Evolutionary conservation across 2,329 filamentous ascomycete genomes (phyloP), one percentile per base, ranked within the genome.

Genomic region (Apiospora koreana): DNA sequence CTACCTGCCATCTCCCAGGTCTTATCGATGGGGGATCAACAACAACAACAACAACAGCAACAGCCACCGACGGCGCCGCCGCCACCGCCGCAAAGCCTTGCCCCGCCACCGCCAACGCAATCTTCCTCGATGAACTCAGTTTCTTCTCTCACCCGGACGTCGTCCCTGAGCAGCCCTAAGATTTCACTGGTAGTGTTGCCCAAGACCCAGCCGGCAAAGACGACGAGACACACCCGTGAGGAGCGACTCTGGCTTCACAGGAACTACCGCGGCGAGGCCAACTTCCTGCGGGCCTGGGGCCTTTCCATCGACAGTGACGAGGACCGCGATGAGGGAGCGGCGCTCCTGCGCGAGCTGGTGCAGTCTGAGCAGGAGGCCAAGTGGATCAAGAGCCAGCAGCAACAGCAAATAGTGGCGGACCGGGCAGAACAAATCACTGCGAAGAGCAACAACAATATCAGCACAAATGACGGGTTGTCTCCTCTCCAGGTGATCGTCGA

Each of bases 241-340:
- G 76, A 78, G 48, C 71, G 76, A 8, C 71, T 77, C 35, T 78
- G 76, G 76, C 66, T 78, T 38, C 76, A 78, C 69, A 68, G 72
- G 41, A 74, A 78, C 50, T 78, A 78, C 70, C 75, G 76, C 18
- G 76, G 76, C 48, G 76, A 78, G 68, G 75, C 76, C 3, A 74
- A 70, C 12, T 78, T 78, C 70, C 69, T 78, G 38, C 74, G 72
- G 25, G 75, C 76, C 8, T 78, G 76, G 76, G 76, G 76, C 1
- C 70, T 77, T 12, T 69, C 72, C 50, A 77, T 78, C n/a, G 67
- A 68, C 12, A 74, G 58, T 25, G 71, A 72, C 23, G 72, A 74
- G n/a, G 76, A 78, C n/a, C 72, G 76, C 7, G 73, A 73, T 16
- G 76, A 78, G 54, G 76, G 76, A 0, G 68, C 70, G 3, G 46